Percentiles rank a stretch among this genome's conserved stretches.
Conservation (phyloP, 2,329 filamentous ascomycete genomes). For the Botrytis cinerea region DNA sequence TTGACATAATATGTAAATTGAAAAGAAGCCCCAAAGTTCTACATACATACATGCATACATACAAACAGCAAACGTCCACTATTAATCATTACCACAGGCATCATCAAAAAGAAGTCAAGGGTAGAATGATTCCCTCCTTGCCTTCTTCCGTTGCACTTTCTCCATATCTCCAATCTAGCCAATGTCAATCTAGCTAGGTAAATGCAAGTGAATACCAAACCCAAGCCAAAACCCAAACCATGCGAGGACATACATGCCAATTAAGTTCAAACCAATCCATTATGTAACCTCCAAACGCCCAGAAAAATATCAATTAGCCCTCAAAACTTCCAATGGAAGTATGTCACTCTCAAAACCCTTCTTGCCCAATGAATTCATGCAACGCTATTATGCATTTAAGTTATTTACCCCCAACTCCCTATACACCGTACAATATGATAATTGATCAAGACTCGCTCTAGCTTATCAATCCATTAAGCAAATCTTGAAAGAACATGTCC, state of each 20-base stretch:
- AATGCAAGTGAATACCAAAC: conserved; percentile 2
- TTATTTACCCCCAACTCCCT: conserved; percentile 11
- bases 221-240: conserved; percentile 1
- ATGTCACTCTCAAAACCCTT: neutral
- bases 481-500: neutral
- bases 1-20: neutral
- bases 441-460: conserved; percentile 18
- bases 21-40: neutral
- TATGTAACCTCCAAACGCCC: neutral
- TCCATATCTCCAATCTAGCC: conserved; percentile 14
- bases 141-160: neutral
- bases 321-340: neutral
- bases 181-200: conserved; percentile 9
- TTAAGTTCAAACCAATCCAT: conserved; percentile 11
- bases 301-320: neutral
- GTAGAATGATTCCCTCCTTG: neutral
- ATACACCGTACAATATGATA: conserved; percentile 24
- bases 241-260: conserved; percentile 13
- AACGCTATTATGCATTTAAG: conserved; percentile 8
- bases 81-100: conserved; percentile 23
- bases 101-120: neutral
- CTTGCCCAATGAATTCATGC: neutral
- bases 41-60: conserved; percentile 6
- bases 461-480: neutral
- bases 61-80: neutral